phyloP scores from a whole-genome alignment of 2,329 filamentous ascomycete species.

The Nemania abortiva region DNA sequence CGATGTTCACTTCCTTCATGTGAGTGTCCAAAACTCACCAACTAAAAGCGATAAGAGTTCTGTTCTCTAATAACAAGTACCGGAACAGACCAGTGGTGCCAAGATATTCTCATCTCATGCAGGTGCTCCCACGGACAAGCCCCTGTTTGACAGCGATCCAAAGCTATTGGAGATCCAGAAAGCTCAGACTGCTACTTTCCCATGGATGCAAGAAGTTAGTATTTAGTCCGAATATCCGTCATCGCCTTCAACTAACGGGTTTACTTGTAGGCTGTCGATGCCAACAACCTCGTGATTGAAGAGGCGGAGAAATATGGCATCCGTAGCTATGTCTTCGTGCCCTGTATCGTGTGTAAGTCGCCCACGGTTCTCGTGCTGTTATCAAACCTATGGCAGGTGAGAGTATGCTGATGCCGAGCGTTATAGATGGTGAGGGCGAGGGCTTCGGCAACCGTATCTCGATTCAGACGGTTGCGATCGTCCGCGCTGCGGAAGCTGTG shows the following conservation, averaged over 20 bases:
- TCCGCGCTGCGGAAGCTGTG: conserved; percentile 58
- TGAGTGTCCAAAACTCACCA: conserved; percentile 32
- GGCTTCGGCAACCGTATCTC: conserved; percentile 65
- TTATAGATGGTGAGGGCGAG: conserved; percentile 58
- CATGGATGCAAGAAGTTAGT: conserved; percentile 47
- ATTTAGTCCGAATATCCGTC: not conserved
- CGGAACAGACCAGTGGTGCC: conserved; percentile 60
- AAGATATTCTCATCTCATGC: conserved; percentile 65
- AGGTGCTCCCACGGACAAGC: conserved; percentile 56
- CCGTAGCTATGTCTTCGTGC: conserved; percentile 64
- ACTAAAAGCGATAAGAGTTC: too few species aligned
- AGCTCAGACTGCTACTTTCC: conserved; percentile 44
- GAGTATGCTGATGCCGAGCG: not conserved
- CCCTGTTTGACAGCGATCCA: conserved; percentile 59
- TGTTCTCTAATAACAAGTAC: conserved; percentile 4
- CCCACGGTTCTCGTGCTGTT: not conserved
- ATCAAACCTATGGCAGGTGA: not conserved
- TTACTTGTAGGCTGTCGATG: conserved; percentile 52
- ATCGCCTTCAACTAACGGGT: not conserved
- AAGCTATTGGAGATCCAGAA: conserved; percentile 60
- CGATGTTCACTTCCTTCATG: conserved; percentile 63
- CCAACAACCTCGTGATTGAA: conserved; percentile 60
- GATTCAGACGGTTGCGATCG: conserved; percentile 63
- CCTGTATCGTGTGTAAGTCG: conserved; percentile 63
- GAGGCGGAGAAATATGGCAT: conserved; percentile 57